Evolutionary conservation across 23 red algal species (phyloP).

Genomic region (Porphyridium purpureum): DNA sequence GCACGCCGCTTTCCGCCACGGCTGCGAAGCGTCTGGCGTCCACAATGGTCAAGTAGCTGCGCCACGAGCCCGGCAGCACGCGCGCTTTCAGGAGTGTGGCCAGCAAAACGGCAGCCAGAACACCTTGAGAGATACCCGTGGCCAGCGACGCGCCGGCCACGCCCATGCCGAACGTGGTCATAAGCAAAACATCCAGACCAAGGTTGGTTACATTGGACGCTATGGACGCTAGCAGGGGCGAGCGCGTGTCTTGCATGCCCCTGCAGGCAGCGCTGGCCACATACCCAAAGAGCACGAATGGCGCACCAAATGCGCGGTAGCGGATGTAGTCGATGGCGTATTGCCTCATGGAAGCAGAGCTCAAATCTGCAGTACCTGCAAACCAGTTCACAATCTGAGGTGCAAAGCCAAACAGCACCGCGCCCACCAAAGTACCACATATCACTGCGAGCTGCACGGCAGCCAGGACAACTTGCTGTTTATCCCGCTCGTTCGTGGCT

Average conservation of each 20-base stretch:
- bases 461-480: background rate
- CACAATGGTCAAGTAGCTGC: background rate
- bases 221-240: background rate
- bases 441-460: constrained; percentile 6
- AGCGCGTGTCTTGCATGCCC: background rate
- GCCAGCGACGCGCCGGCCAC: background rate
- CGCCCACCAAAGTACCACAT: background rate
- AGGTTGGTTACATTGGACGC: background rate
- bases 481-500: background rate
- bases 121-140: background rate
- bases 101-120: background rate
- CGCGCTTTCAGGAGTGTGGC: background rate
- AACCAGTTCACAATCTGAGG: too few species aligned
- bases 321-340: background rate
- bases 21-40: background rate
- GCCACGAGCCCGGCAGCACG: background rate
- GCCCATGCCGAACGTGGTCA: background rate
- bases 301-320: background rate
- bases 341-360: constrained; percentile 3
- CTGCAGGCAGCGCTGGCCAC: background rate
- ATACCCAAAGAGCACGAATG: background rate
- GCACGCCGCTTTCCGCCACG: background rate
- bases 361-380: too few species aligned
- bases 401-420: background rate
- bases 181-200: background rate